A percentile compares a stretch with the other conserved stretches of the same genome.
These are phyloP conservation scores for Nicotiana tomentosiformis DNA, from an alignment of 257 asterid species.

Conservation along the genomic window DNA sequence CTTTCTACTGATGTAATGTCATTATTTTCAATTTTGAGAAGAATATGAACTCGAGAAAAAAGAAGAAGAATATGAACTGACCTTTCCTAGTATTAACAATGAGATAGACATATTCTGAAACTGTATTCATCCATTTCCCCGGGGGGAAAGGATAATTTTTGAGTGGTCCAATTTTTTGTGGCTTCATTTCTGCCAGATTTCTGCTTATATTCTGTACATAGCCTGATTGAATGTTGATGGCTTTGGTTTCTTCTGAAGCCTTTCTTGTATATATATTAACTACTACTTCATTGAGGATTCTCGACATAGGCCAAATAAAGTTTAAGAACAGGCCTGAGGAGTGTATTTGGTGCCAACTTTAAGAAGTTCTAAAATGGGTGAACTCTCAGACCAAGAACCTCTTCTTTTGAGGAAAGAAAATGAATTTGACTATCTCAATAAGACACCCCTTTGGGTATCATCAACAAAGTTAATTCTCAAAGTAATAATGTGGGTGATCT, in stretches of 20 bases:
- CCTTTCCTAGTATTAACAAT: not conserved
- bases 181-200: slow-evolving; percentile 1
- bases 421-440: slow-evolving; percentile 15
- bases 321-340: no score
- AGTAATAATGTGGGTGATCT: slow-evolving; percentile 47
- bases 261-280: not conserved
- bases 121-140: not conserved
- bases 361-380: slow-evolving; percentile 35
- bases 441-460: slow-evolving; percentile 26
- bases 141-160: not conserved
- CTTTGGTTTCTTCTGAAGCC: not conserved
- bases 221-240: slow-evolving; percentile 1
- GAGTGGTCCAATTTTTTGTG: slow-evolving; percentile 13
- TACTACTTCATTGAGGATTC: not conserved
- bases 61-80: not conserved
- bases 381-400: slow-evolving; percentile 32
- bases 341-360: not conserved
- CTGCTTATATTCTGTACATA: not conserved
- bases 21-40: not conserved
- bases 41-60: not conserved
- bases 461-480: slow-evolving; percentile 45
- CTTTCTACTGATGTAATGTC: not conserved
- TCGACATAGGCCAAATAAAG: not conserved
- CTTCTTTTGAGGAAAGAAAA: slow-evolving; percentile 39
- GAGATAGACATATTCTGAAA: not conserved